Base-by-base conservation (phyloP, 1,284 basidiomycete genomes). In the Exobasidium cylindrosporum region DNA sequence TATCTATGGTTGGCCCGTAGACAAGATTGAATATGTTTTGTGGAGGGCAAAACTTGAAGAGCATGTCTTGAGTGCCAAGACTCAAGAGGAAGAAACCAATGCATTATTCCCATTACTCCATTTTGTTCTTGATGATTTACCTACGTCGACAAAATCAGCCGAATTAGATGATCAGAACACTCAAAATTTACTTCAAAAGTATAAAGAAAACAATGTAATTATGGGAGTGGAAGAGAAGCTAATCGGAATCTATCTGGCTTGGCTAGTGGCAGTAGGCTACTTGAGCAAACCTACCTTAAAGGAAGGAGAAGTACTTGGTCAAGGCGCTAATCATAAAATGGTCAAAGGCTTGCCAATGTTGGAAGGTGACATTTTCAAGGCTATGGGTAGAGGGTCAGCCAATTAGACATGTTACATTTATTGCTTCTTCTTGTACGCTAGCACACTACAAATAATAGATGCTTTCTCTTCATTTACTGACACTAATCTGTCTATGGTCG, bases 11-110 rank as follows among this genome's bases (percentile, higher is more conserved):
- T 98, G 90, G 84, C 77, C 83, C 23, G 89, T 89, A 11, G 81
- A 85, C 66, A 85, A 86, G 67, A 89, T 88, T 74, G 95, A 97
- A 78, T 98, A 98, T 82, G 82, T 97, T 55, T 83, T 88, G 3
- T 98, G 96, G 96, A 86, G 96, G 52, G 86, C 89, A 29, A 87
- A 87, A 78, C 86, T 99, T 62, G 96, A 99, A 81, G 89, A 91
- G 74, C 94, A 97, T 80, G 94, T 97, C 53, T 87, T 97, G 83
- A 59, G 54, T 30, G 46, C 62, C 17, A 28, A 64, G 0, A 60
- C 58, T 21, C 55, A 44, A 13, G 26, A 23, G 88, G 91, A 67
- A 86, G 94, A 82, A 59, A 93, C 97, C 81, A 98, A 98, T 71
- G 96, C 96, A 1, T 84, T 99, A 46, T 98, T 97, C 86, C 96